Evolutionary conservation across 1,139 yeast genomes (phyloP).

Genomic region (Diutina siamensis): DNA sequence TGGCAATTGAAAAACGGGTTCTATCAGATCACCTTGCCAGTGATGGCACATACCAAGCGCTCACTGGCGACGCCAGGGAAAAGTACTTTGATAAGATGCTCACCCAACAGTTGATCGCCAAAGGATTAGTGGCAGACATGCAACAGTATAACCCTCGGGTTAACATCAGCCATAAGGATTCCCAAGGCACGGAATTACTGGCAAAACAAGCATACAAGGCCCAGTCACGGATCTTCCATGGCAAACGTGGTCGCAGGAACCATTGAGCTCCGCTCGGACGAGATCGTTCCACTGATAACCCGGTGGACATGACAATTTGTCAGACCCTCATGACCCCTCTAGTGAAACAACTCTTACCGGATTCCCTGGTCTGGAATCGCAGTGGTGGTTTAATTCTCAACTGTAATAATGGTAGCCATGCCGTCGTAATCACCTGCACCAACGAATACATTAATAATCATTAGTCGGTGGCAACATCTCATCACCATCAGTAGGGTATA

Average conservation of each 20-base stretch:
- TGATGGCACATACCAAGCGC: constrained; percentile 20
- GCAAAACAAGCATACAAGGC: constrained; percentile 79
- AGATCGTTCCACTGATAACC: no score
- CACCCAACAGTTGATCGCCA: constrained; percentile 11
- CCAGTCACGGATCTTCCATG: constrained; percentile 82
- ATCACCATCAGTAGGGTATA: no score
- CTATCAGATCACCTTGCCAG: constrained; percentile 28
- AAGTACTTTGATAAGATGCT: constrained; percentile 18
- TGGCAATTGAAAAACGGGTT: constrained; percentile 27
- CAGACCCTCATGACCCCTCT: no score
- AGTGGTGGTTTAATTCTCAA: no score
- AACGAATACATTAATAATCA: no score
- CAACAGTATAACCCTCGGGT: constrained; percentile 53
- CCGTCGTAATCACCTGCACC: no score
- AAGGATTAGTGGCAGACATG: constrained; percentile 7
- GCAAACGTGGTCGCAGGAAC: constrained; percentile 15
- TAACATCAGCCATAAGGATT: constrained; percentile 56
- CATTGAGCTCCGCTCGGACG: no score
- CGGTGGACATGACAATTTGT: no score
- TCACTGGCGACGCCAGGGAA: constrained; percentile 22
- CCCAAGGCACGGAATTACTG: constrained; percentile 50
- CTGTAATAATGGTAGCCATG: no score
- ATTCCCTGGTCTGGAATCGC: no score
- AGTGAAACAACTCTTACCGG: no score
- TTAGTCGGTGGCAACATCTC: no score